Base-by-base conservation (phyloP, 148 eudicot genomes). In the Rheum nobile region DNA sequence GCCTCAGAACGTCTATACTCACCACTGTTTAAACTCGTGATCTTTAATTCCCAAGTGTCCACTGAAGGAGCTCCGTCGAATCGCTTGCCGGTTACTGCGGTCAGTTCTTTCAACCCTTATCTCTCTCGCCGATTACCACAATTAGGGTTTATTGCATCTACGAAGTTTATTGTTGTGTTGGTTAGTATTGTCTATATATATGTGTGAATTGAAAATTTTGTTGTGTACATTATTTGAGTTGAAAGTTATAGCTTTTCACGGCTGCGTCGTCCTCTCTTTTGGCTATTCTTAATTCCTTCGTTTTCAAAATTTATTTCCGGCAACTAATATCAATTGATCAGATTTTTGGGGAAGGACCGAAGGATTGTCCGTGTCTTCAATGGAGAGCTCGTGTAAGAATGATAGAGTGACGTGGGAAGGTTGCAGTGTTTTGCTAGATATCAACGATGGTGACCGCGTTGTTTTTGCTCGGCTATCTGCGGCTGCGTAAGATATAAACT, bases 381-480 rank as follows among this genome's bases (percentile, higher is more conserved):
- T 26, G 39, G 82, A 72, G 31, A 77, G 71, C 34, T 76, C 78
- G 48, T 73, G 55, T 65, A 78, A 59, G 74, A 86, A 77, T 79
- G 77, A 78, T 75, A 79, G 96, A 83, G 78, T 88, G n/a, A 85
- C 96, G 11, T 91, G 92, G 91, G 93, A 91, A 83, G 96, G 98
- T 55, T 91, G 98, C 82, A 95, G 87, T 35, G 98, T 95, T 1
- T 79, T 95, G 83, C 89, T 95, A 29, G 98, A 95, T 75, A 82
- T 95, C 24, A 95, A 95, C 31, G 98, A 95, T 72, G 97, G 97
- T 6, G 98, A 95, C 63, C 90, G 96, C 12, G 79, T 95, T 43
- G 87, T 88, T 77, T 95, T 95, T 37, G 91, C 96, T 29, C 97
- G 98, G 67, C 97, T 95, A 14, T 88, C 93, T 0, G 59, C 89